These are phyloP conservation scores for Coniochaeta ligniaria DNA, from an alignment of 2,329 filamentous ascomycete species.

Conservation along the genomic window DNA sequence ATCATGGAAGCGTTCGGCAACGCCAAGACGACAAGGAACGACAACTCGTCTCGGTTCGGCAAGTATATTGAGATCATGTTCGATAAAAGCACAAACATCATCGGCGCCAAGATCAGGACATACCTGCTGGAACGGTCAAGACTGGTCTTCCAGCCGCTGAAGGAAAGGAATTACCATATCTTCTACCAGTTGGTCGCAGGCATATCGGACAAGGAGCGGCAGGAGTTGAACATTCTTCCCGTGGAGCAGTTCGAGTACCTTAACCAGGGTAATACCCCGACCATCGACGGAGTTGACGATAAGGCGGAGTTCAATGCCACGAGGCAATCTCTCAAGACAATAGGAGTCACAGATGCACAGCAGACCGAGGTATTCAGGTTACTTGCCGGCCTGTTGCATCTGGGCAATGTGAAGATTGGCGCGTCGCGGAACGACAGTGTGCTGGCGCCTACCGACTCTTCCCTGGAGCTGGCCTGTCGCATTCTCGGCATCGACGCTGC, in stretches of 20 bases:
- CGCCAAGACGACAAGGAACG: constrained; percentile 98
- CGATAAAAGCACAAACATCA: constrained; percentile 89
- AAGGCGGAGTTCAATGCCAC: constrained; percentile 89
- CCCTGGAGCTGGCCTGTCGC: constrained; percentile 70
- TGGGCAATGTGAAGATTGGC: constrained; percentile 94
- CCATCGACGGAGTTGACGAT: constrained; percentile 92
- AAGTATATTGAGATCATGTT: constrained; percentile 99
- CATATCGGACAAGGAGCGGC: constrained; percentile 73
- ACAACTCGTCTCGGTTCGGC: constrained; percentile 97
- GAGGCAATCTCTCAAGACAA: constrained; percentile 76
- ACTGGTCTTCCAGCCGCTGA: constrained; percentile 93
- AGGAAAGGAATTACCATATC: constrained; percentile 98
- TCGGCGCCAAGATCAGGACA: constrained; percentile 93
- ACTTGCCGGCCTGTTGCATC: constrained; percentile 82
- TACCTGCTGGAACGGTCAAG: constrained; percentile 93
- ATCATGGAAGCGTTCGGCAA: constrained; percentile 99
- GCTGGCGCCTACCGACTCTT: constrained; percentile 71
- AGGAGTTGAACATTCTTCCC: constrained; percentile 71
- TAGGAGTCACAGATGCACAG: constrained; percentile 68
- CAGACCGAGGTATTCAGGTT: constrained; percentile 86
- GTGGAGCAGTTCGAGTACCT: constrained; percentile 93
- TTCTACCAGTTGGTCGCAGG: constrained; percentile 97
- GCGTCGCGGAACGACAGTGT: constrained; percentile 84
- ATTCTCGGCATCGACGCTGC: constrained; percentile 81
- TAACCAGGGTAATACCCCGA: constrained; percentile 87